Evolutionary conservation across 1,139 yeast species (phyloP).

Genomic region (Taphrina pruni): DNA sequence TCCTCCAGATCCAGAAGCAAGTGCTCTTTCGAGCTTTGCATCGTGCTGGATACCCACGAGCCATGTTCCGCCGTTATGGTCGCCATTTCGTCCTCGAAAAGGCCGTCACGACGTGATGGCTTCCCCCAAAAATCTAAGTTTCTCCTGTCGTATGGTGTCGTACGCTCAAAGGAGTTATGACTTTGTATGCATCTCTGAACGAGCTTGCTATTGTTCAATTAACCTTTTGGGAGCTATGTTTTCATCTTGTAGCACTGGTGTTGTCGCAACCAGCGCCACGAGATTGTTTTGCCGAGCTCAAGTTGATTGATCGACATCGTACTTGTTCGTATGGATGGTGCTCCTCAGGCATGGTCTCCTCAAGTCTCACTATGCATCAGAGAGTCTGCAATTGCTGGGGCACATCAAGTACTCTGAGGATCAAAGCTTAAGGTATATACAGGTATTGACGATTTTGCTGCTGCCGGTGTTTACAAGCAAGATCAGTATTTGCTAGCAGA

Average conservation of each 20-base stretch:
- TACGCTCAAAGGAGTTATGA: no score
- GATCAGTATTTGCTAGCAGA: not conserved
- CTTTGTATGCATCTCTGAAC: not conserved
- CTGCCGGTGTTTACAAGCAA: not conserved
- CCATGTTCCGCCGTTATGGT: not conserved
- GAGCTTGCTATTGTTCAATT: not conserved
- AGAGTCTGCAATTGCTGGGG: no score
- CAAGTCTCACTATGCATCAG: no score
- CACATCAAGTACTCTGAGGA: no score
- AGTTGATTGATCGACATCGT: not conserved
- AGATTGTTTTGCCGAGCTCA: not conserved
- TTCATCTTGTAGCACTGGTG: constrained; percentile 1
- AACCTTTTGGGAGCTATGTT: not conserved
- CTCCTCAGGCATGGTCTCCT: no score
- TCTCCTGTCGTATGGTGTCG: no score
- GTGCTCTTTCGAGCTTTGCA: not conserved
- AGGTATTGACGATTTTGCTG: not conserved
- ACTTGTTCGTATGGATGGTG: constrained; percentile 22
- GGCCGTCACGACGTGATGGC: no score
- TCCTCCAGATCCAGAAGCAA: constrained; percentile 7
- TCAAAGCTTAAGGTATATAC: no score
- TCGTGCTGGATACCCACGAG: not conserved
- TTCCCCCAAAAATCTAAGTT: no score
- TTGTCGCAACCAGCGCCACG: constrained; percentile 18
- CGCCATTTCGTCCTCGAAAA: not conserved